Conservation (phyloP, 2,329 filamentous ascomycete species). For the Curvularia hawaiiensis region DNA sequence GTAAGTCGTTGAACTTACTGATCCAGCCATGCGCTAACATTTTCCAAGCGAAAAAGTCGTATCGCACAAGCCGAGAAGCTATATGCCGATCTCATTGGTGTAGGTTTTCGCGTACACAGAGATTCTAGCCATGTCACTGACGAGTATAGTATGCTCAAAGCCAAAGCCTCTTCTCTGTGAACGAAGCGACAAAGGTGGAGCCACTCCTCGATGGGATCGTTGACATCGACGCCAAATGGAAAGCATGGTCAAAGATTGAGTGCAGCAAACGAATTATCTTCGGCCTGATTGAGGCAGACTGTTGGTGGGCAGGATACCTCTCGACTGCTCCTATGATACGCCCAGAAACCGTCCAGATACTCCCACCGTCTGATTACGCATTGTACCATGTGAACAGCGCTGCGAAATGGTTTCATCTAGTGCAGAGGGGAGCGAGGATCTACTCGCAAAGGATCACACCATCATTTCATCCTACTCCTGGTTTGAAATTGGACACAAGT, state of each 20-base stretch:
- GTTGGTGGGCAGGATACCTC: constrained; percentile 56
- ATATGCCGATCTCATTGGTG: constrained; percentile 57
- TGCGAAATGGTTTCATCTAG: constrained; percentile 39
- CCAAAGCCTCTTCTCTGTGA: constrained; percentile 57
- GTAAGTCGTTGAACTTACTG: constrained; percentile 31
- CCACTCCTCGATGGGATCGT: constrained; percentile 52
- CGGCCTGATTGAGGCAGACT: constrained; percentile 53
- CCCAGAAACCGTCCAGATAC: constrained; percentile 54
- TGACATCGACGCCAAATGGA: constrained; percentile 56
- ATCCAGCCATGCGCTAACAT: constrained; percentile 12
- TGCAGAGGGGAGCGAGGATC: constrained; percentile 37
- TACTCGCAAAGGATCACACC: constrained; percentile 42
- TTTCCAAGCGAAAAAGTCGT: constrained; percentile 42
- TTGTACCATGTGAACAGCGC: constrained; percentile 52
- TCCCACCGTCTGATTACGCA: constrained; percentile 53
- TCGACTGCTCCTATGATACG: constrained; percentile 54
- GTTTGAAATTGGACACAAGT: constrained; percentile 37
- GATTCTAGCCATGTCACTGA: constrained; percentile 14
- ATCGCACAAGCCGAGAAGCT: constrained; percentile 58
- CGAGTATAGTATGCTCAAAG: constrained; percentile 52
- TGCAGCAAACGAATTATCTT: constrained; percentile 57
- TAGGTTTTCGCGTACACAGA: constrained; percentile 22
- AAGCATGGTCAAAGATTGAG: constrained; percentile 59
- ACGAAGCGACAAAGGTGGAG: constrained; percentile 45
- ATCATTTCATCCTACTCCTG: constrained; percentile 40